Percentiles rank a stretch among this genome's conserved stretches.
Evolutionary conservation across 805 yeast genomes (phyloP).

Genomic region (Cyberlindnera japonica): DNA sequence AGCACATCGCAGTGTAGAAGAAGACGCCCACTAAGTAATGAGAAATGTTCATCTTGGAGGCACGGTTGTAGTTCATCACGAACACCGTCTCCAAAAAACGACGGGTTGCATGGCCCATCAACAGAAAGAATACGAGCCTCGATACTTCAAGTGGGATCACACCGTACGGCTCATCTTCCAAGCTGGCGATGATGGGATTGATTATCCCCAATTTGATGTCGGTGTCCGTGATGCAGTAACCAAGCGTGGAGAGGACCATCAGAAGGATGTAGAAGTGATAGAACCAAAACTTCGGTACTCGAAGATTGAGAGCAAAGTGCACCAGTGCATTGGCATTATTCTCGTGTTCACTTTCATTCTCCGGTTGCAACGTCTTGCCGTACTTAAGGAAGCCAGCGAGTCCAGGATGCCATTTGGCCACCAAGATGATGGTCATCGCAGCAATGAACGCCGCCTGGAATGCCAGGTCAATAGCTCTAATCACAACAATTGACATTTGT

Average conservation of each 20-base stretch:
- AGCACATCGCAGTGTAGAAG: constrained; percentile 50
- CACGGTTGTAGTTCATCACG: constrained; percentile 43
- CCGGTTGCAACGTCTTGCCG: constrained; percentile 38
- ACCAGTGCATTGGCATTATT: constrained; percentile 7
- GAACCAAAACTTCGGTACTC: constrained; percentile 64
- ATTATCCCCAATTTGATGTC: constrained; percentile 5
- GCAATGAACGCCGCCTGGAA: constrained; percentile 10
- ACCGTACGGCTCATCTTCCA: constrained; percentile 11
- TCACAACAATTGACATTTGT: constrained; percentile 20
- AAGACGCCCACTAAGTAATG: constrained; percentile 65
- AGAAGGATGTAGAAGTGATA: constrained; percentile 57
- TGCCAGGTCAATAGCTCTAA: constrained; percentile 27
- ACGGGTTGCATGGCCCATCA: constrained; percentile 50
- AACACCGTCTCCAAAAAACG: constrained; percentile 51
- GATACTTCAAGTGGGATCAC: constrained; percentile 24
- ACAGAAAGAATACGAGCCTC: constrained; percentile 22
- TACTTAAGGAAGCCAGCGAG: constrained; percentile 39
- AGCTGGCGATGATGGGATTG: constrained; percentile 5
- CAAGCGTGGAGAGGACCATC: constrained; percentile 16
- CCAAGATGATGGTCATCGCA: constrained; percentile 22
- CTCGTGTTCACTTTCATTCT: constrained; percentile 10
- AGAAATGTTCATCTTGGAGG: constrained; percentile 55
- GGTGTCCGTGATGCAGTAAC: constrained; percentile 18
- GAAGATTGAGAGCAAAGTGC: constrained; percentile 29
- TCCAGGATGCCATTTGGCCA: constrained; percentile 31